Evolutionary conservation across 2,329 filamentous ascomycete genomes (phyloP).

Genomic region (Penicillium fuscoglaucum): DNA sequence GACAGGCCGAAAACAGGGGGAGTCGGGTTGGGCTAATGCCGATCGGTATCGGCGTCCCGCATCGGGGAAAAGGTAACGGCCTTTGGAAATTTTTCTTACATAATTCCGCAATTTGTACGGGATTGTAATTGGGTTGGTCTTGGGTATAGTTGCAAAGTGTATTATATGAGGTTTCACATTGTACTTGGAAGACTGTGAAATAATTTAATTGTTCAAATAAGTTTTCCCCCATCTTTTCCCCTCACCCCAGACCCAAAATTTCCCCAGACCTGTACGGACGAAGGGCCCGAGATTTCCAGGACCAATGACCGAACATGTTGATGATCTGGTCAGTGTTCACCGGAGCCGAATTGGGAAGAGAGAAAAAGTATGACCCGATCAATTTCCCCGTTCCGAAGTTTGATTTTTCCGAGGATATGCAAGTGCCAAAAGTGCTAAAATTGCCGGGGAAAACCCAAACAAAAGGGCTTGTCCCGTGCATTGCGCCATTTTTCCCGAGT

Average conservation of each 20-base stretch:
- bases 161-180: not conserved
- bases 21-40: constrained; percentile 2
- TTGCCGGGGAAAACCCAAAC: not conserved
- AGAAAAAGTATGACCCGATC: not conserved
- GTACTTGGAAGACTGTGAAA: not conserved
- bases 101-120: not conserved
- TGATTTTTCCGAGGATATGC: not conserved
- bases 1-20: constrained; percentile 4
- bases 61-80: constrained; percentile 9
- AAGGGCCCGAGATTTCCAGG: not conserved
- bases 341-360: constrained; percentile 12
- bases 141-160: not conserved
- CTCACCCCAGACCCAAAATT: constrained; percentile 8
- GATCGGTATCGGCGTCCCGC: constrained; percentile 20
- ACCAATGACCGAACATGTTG: not conserved
- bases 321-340: constrained; percentile 7
- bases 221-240: not conserved
- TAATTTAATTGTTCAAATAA: not conserved
- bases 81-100: not conserved
- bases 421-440: not conserved
- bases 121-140: not conserved
- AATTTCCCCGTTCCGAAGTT: not conserved
- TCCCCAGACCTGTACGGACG: constrained; percentile 1
- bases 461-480: not conserved
- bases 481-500: constrained; percentile 21